Evolutionary conservation across 768 basidiomycete species (phyloP).

Genomic region (Leccinum variicolor): DNA sequence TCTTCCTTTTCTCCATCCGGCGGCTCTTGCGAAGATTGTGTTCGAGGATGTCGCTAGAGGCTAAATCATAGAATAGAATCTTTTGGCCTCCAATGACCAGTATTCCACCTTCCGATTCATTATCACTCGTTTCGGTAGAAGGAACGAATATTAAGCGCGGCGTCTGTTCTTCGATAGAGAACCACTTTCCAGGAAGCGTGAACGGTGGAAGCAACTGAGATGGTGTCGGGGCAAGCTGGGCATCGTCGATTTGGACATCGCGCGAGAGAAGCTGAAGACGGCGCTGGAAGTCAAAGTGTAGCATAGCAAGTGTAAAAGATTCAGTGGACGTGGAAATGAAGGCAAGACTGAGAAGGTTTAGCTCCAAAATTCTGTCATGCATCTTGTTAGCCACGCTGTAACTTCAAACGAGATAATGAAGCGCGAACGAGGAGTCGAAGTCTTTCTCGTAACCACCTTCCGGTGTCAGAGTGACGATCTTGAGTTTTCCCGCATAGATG

Average conservation of each 20-base stretch:
- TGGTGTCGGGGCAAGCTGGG: slow-evolving; percentile 47
- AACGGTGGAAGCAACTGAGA: slow-evolving; percentile 50
- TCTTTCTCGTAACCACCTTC: slow-evolving; percentile 53
- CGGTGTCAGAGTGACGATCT: slow-evolving; percentile 50
- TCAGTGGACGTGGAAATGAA: slow-evolving; percentile 48
- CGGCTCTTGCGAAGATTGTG: slow-evolving; percentile 56
- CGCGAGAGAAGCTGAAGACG: slow-evolving; percentile 63
- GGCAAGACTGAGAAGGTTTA: slow-evolving; percentile 64
- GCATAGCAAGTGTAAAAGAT: slow-evolving; percentile 56
- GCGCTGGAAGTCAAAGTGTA: slow-evolving; percentile 61
- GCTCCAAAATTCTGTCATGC: slow-evolving; percentile 51
- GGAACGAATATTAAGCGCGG: slow-evolving; percentile 41
- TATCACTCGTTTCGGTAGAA: slow-evolving; percentile 19
- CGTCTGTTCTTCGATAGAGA: slow-evolving; percentile 37
- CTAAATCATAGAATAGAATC: slow-evolving; percentile 59
- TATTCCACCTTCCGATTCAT: slow-evolving; percentile 58
- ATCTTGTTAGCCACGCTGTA: slow-evolving; percentile 2
- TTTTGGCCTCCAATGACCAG: slow-evolving; percentile 67
- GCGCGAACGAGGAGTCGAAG: slow-evolving; percentile 62
- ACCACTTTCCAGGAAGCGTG: slow-evolving; percentile 45
- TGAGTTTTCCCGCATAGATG: slow-evolving; percentile 70
- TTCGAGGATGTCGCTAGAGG: slow-evolving; percentile 43
- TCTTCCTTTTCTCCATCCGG: slow-evolving; percentile 49
- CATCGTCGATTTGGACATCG: slow-evolving; percentile 46
- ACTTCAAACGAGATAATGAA: neutral